A percentile compares a stretch with the other conserved stretches of the same genome.
phyloP scores from a whole-genome alignment of 1,284 basidiomycete species.

The Ustilago xerochloae region DNA sequence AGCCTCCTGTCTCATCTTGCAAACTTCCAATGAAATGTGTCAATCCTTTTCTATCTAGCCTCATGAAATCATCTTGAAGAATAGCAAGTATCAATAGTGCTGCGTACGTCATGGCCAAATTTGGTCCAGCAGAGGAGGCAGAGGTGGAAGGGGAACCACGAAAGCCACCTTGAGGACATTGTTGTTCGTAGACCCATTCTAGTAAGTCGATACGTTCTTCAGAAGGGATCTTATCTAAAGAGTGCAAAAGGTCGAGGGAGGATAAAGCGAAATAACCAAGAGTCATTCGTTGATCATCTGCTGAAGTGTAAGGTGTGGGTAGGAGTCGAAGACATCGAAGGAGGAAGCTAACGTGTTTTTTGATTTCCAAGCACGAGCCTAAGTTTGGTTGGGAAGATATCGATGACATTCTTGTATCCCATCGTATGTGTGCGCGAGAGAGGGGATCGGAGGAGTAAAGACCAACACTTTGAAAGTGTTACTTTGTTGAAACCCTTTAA shows the following conservation, averaged over 20 bases:
- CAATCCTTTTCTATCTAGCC: slow-evolving; percentile 44
- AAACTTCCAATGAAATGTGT: slow-evolving; percentile 20
- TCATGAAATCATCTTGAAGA: slow-evolving; percentile 52
- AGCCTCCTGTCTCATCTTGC: slow-evolving; percentile 58
- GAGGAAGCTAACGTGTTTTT: slow-evolving; percentile 60
- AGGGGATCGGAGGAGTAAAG: not conserved
- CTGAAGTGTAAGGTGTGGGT: slow-evolving; percentile 57
- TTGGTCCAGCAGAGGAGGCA: not conserved
- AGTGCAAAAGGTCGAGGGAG: slow-evolving; percentile 56
- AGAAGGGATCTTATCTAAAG: slow-evolving; percentile 16
- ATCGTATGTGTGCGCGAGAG: no score
- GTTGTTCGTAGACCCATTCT: slow-evolving; percentile 88
- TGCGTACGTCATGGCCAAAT: slow-evolving; percentile 64
- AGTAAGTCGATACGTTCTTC: slow-evolving; percentile 36
- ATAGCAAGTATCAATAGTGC: slow-evolving; percentile 59
- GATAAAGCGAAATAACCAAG: slow-evolving; percentile 63
- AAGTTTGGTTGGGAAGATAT: no score
- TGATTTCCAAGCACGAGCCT: no score
- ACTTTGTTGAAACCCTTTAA: not conserved
- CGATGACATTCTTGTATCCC: no score
- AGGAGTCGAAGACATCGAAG: slow-evolving; percentile 58
- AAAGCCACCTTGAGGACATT: slow-evolving; percentile 70
- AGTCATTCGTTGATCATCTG: slow-evolving; percentile 64
- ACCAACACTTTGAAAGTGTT: slow-evolving; percentile 12
- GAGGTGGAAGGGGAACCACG: slow-evolving; percentile 23